These are phyloP conservation scores for Fusarium napiforme DNA, from an alignment of 2,329 filamentous ascomycete species.

Conservation along the genomic window DNA sequence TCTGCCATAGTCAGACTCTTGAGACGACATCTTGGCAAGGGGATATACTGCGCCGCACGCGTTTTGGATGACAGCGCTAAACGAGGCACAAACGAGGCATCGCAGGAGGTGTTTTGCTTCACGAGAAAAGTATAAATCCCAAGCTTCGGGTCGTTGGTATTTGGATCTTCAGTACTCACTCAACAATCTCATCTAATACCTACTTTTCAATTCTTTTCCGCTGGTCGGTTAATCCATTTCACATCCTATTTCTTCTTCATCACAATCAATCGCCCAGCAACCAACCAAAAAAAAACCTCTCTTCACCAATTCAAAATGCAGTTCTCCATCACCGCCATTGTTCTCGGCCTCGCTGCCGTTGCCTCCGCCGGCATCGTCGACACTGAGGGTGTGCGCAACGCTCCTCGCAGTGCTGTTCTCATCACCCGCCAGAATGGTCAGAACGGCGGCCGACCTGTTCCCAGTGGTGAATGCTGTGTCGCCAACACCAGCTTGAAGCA, in stretches of 20 bases:
- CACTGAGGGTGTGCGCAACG: conserved; percentile 8
- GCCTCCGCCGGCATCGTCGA: conserved; percentile 12
- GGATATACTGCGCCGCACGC: neutral
- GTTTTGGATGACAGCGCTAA: neutral
- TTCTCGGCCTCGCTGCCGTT: conserved; percentile 17
- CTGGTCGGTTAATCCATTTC: conserved; percentile 22
- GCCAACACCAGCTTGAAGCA: conserved; percentile 24
- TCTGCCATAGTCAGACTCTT: no score
- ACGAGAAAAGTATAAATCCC: conserved; percentile 11
- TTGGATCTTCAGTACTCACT: conserved; percentile 15
- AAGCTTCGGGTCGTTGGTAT: neutral
- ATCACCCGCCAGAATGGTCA: neutral
- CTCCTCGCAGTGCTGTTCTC: conserved; percentile 1
- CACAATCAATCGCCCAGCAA: neutral
- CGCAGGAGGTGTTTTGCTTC: neutral
- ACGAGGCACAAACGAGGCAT: neutral
- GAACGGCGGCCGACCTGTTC: conserved; percentile 14
- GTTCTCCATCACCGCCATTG: conserved; percentile 11
- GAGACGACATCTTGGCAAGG: neutral
- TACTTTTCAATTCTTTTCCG: conserved; percentile 20
- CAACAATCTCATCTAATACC: neutral
- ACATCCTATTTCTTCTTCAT: neutral
- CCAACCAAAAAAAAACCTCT: neutral
- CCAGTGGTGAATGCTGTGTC: conserved; percentile 7
- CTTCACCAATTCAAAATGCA: conserved; percentile 8